phyloP scores from a whole-genome alignment of 2,329 filamentous ascomycete genomes.

The Stagonosporopsis rhizophila region DNA sequence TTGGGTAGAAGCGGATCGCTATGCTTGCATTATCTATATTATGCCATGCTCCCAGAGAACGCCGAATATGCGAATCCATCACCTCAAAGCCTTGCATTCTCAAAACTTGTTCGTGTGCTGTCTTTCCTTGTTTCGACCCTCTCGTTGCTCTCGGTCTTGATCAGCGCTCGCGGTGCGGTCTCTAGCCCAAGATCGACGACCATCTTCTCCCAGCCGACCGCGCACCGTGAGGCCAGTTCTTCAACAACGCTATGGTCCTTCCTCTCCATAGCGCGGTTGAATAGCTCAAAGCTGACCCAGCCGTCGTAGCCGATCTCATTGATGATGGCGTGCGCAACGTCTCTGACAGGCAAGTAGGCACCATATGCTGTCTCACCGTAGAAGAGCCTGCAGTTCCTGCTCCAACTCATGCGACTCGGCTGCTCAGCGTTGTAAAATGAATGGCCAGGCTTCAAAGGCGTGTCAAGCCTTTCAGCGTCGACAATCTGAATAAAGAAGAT shows the following conservation, averaged over 20 bases:
- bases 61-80: constrained; percentile 1
- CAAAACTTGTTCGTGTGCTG: constrained; percentile 20
- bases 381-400: constrained; percentile 74
- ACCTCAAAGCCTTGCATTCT: constrained; percentile 10
- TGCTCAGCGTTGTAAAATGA: constrained; percentile 65
- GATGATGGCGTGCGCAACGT: constrained; percentile 68
- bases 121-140: constrained; percentile 20
- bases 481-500: constrained; percentile 81
- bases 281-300: constrained; percentile 76
- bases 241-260: constrained; percentile 60
- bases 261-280: constrained; percentile 66
- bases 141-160: constrained; percentile 2
- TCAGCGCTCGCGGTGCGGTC: constrained; percentile 1
- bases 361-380: constrained; percentile 68
- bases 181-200: constrained; percentile 47
- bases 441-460: constrained; percentile 66
- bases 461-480: constrained; percentile 69
- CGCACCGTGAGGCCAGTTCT: constrained; percentile 62
- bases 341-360: constrained; percentile 71
- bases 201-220: constrained; percentile 60
- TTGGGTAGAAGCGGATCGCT: not conserved
- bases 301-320: constrained; percentile 70
- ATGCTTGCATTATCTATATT: constrained; percentile 11
- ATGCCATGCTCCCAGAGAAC: constrained; percentile 8
- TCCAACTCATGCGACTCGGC: constrained; percentile 77